These are phyloP conservation scores for Tolypocladium album DNA, from an alignment of 2,329 filamentous ascomycete species.

Conservation along the genomic window DNA sequence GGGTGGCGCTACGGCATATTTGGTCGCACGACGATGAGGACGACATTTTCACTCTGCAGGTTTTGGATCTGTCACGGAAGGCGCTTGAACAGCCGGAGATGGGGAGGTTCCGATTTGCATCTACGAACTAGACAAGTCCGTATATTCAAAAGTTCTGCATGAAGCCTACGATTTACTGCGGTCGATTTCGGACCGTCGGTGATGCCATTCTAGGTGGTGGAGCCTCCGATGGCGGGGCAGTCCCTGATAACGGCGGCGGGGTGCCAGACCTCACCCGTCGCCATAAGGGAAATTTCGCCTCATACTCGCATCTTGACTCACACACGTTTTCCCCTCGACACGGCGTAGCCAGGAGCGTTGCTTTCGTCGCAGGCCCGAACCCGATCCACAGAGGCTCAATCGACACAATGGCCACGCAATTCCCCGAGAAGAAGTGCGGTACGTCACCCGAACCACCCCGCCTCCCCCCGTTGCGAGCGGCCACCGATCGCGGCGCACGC, in stretches of 20 bases:
- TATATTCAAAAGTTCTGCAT: not conserved
- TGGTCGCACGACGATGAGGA: not conserved
- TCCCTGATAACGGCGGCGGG: constrained; percentile 14
- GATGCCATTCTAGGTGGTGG: not conserved
- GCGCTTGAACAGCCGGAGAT: not conserved
- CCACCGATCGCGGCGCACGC: not conserved
- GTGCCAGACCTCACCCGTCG: constrained; percentile 1
- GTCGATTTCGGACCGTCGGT: not conserved
- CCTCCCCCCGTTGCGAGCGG: not conserved
- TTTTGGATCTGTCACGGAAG: not conserved
- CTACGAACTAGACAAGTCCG: not conserved
- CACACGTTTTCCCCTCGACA: not conserved
- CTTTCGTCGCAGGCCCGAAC: too few relatives aligned
- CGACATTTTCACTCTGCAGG: not conserved
- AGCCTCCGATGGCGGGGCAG: constrained; percentile 21
- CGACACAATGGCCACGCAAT: constrained; percentile 25
- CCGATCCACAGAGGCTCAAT: constrained; percentile 3
- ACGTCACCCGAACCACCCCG: constrained; percentile 14
- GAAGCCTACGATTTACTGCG: too few relatives aligned
- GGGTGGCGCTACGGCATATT: not conserved
- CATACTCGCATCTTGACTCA: constrained; percentile 2
- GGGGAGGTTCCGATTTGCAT: not conserved
- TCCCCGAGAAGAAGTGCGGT: constrained; percentile 50
- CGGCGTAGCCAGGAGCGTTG: not conserved
- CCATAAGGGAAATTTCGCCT: constrained; percentile 4